Conservation (phyloP, 1,284 basidiomycete genomes). For the Apiotrichum mycotoxinovorans region DNA sequence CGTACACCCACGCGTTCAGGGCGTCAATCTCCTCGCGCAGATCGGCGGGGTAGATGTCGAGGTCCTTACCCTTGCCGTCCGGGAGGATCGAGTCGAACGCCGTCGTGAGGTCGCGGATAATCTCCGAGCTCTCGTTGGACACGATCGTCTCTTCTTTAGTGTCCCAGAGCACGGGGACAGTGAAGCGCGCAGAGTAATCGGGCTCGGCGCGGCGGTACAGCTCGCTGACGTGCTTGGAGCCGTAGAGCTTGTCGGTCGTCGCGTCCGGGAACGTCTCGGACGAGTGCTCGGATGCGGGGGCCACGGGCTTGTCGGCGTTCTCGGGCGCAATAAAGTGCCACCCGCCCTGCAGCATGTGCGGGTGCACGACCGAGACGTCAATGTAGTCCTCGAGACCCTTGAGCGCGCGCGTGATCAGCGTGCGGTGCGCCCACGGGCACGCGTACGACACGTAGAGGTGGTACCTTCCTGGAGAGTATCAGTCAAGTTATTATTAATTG, state of each 20-base stretch:
- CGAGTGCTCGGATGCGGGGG: conserved; percentile 32
- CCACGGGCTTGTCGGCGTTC: conserved; percentile 27
- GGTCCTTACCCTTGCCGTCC: conserved; percentile 58
- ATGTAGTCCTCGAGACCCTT: conserved; percentile 87
- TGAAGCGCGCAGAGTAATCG: conserved; percentile 65
- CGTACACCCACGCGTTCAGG: conserved; percentile 82
- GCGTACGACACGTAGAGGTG: conserved; percentile 85
- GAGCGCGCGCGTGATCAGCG: conserved; percentile 81
- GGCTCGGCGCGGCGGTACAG: conserved; percentile 77
- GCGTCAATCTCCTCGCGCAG: conserved; percentile 75
- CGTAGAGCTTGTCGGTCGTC: conserved; percentile 67
- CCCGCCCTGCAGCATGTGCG: conserved; percentile 74
- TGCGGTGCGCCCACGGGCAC: conserved; percentile 84
- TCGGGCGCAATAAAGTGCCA: conserved; percentile 73
- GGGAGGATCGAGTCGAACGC: conserved; percentile 71
- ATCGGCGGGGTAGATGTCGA: conserved; percentile 75
- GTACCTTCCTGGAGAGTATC: conserved; percentile 65
- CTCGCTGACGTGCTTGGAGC: conserved; percentile 71
- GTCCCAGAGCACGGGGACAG: conserved; percentile 94
- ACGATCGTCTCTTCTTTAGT: conserved; percentile 85
- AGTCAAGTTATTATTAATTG: background rate
- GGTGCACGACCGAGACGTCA: conserved; percentile 77
- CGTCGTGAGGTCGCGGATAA: conserved; percentile 86
- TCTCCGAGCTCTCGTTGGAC: conserved; percentile 91
- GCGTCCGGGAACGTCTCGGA: conserved; percentile 66